Evolutionary conservation across 2,329 filamentous ascomycete genomes (phyloP).

Genomic region (Botryosphaeria dothidea): DNA sequence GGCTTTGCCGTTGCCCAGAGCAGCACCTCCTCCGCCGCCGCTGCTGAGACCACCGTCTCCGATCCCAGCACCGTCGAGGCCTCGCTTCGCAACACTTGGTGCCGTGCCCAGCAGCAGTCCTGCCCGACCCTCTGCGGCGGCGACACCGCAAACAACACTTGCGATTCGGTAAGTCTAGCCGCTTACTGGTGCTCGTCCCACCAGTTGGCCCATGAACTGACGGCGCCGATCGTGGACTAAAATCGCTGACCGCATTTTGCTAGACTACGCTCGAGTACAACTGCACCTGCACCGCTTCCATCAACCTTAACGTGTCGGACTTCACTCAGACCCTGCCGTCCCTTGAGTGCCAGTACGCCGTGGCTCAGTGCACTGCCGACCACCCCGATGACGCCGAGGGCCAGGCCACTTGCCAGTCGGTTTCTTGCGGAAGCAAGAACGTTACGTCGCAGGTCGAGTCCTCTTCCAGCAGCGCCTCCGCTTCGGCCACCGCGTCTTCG

Average conservation of each 20-base stretch:
- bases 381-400: slow-evolving; percentile 46
- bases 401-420: slow-evolving; percentile 48
- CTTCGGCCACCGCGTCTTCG: slow-evolving; percentile 25
- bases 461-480: slow-evolving; percentile 23
- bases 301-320: slow-evolving; percentile 54
- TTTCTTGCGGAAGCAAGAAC: slow-evolving; percentile 52
- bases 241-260: slow-evolving; percentile 25
- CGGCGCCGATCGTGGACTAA: background rate
- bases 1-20: slow-evolving; percentile 13
- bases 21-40: background rate
- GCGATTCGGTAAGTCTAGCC: slow-evolving; percentile 54
- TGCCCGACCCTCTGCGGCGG: slow-evolving; percentile 63
- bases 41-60: slow-evolving; percentile 16
- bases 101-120: slow-evolving; percentile 58
- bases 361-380: slow-evolving; percentile 46
- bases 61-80: slow-evolving; percentile 42
- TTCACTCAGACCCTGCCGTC: slow-evolving; percentile 61
- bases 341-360: slow-evolving; percentile 19
- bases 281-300: slow-evolving; percentile 60
- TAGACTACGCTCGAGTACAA: slow-evolving; percentile 52
- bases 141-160: slow-evolving; percentile 52
- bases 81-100: slow-evolving; percentile 52
- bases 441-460: slow-evolving; percentile 23
- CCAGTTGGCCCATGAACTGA: background rate
- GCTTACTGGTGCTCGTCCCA: background rate